Base-by-base conservation (phyloP, 2,329 filamentous ascomycete genomes). In the Pseudocercospora fijiensis region DNA sequence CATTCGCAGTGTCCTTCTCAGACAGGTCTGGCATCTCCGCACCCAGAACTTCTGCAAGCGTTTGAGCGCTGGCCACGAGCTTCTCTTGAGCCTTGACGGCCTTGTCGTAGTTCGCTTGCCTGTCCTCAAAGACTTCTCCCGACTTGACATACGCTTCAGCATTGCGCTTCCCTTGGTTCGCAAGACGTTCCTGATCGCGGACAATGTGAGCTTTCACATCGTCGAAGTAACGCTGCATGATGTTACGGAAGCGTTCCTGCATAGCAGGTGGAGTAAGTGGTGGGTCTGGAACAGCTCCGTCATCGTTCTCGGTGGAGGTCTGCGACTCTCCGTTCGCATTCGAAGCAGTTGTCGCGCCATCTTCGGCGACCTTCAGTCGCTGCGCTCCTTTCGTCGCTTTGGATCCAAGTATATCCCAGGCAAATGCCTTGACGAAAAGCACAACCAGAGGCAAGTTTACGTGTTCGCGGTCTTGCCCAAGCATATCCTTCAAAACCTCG, bases 91-190 rank as follows among this genome's bases (percentile, higher is more conserved):
- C 85, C 77, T 98, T 99, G 62, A 93, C 83, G 70, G 95, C 90
- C 77, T 93, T 97, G 76, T 99, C 96, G 70, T 96, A 96, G 74
- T 93, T 98, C 60, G 92, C 87, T 76, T 99, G 95, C 57, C 95
- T 90, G 74, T 99, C 95, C 76, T 99, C 95, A 68, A 99, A 98
- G 4, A 99, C 94, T 75, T 99, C 95, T 1, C 95, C 95, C 41
- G 95, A 98, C 74, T 97, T 97, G 72, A 99, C 94, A 72, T 99
- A 99, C 5, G 94, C 95, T 77, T 99, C 95, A 0, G 95, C 94
- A 78, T 99, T 99, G 70, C 94, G 92, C 67, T 92, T 91, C 60
- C 91, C 92, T 78, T 99, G 95, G 26, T 86, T 87, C 59, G 88
- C 86, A 45, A 99, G 88, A 45, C 90, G 89, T 76, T 96, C 95